phyloP scores from a whole-genome alignment of 2,329 filamentous ascomycete genomes.

The Teratosphaeria nubilosa region DNA sequence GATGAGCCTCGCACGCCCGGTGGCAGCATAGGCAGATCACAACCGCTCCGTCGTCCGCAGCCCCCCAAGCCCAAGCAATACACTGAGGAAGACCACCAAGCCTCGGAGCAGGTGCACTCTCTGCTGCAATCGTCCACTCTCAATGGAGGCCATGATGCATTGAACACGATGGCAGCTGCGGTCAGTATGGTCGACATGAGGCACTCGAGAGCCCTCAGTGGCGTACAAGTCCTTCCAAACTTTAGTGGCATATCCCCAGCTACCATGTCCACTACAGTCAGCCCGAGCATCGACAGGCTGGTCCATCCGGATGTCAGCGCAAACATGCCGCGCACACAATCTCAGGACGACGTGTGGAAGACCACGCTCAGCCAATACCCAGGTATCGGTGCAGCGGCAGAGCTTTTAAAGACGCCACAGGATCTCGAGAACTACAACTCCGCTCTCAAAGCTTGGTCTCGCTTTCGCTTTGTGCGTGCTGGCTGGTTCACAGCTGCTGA shows the following conservation, averaged over 20 bases:
- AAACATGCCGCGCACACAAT: constrained; percentile 7
- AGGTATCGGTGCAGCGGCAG: constrained; percentile 5
- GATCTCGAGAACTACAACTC: constrained; percentile 38
- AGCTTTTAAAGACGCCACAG: constrained; percentile 18
- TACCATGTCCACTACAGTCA: constrained; percentile 12
- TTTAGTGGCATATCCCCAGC: constrained; percentile 15
- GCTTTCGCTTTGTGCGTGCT: constrained; percentile 88
- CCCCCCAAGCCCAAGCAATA: constrained; percentile 24
- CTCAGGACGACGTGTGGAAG: constrained; percentile 14
- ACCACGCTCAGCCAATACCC: constrained; percentile 12
- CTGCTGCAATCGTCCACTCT: constrained; percentile 57
- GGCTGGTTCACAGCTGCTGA: constrained; percentile 95
- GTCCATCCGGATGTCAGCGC: background rate
- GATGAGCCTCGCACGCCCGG: constrained; percentile 55
- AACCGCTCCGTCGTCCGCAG: constrained; percentile 56
- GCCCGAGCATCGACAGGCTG: constrained; percentile 13
- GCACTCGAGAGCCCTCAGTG: constrained; percentile 13
- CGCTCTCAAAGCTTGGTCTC: constrained; percentile 77
- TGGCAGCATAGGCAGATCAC: constrained; percentile 53
- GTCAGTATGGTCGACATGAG: constrained; percentile 42
- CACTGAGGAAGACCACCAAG: constrained; percentile 45
- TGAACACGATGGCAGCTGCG: constrained; percentile 85
- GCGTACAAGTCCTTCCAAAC: constrained; percentile 9
- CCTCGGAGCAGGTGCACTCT: constrained; percentile 50
- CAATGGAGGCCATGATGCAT: constrained; percentile 83